phyloP scores from a whole-genome alignment of 306 rosid genomes.

The Psophocarpus tetragonolobus region DNA sequence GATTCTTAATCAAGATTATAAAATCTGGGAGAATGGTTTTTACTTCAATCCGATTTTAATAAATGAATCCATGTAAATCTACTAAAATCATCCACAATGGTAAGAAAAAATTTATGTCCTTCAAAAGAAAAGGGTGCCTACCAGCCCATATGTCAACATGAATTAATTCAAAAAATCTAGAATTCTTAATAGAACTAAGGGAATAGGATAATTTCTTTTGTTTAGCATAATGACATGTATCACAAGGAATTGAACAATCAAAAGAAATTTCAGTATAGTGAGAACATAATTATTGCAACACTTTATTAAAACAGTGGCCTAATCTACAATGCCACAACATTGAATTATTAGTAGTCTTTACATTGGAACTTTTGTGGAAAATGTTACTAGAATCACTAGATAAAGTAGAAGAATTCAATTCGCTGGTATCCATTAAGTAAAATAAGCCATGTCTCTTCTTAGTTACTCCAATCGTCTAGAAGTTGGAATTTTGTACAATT shows the following conservation, averaged over 20 bases:
- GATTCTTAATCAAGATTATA: background rate
- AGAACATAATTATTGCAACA: background rate
- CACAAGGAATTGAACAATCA: background rate
- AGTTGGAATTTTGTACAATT: background rate
- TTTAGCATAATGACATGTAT: background rate
- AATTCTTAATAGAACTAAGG: background rate
- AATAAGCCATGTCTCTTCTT: background rate
- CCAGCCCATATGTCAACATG: background rate
- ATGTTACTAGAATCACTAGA: background rate
- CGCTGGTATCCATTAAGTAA: background rate
- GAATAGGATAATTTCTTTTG: background rate
- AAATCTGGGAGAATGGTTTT: background rate
- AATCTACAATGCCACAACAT: background rate
- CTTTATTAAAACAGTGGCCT: background rate
- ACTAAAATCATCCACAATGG: too few relatives aligned
- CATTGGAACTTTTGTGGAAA: background rate
- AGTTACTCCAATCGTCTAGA: background rate
- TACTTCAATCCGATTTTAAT: background rate
- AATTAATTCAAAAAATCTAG: background rate
- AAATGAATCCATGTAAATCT: too few relatives aligned
- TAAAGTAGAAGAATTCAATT: background rate
- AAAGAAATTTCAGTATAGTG: background rate
- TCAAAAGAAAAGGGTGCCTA: background rate
- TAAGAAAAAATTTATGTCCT: too few relatives aligned
- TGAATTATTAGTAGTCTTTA: too few relatives aligned